phyloP scores from a whole-genome alignment of 129 eudicot genomes.

The Chrysanthemum lavandulifolium region DNA sequence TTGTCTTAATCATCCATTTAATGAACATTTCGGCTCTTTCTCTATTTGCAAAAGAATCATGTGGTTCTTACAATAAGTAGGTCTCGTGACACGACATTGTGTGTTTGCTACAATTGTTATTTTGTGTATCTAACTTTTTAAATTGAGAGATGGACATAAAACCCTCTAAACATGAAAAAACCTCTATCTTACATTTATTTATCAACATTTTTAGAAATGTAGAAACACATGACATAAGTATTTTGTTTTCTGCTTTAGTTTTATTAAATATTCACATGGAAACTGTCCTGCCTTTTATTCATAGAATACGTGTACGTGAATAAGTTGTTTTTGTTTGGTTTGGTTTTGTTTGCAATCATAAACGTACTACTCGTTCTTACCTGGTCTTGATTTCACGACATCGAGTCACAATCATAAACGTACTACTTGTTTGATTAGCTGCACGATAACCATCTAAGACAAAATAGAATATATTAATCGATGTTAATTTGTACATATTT shows the following conservation, averaged over 20 bases:
- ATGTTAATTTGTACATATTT: no score
- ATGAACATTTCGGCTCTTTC: no score
- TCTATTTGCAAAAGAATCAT: no score
- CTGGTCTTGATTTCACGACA: background rate
- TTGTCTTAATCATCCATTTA: no score
- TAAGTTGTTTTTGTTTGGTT: constrained; percentile 27
- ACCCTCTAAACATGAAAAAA: background rate
- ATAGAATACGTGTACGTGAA: background rate
- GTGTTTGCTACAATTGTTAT: no score
- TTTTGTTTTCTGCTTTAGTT: constrained; percentile 17
- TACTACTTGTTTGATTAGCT: background rate
- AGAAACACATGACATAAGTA: constrained; percentile 5
- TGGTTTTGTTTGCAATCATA: constrained; percentile 25
- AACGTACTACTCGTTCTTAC: background rate
- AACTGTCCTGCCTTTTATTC: constrained; percentile 23
- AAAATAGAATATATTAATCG: no score
- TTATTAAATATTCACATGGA: constrained; percentile 34
- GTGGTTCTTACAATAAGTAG: no score
- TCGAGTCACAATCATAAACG: background rate
- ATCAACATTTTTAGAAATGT: background rate
- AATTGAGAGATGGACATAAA: no score
- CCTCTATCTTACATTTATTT: background rate
- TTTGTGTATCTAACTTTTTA: no score
- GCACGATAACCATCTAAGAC: no score
- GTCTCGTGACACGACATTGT: no score